Conservation (phyloP, 2,329 filamentous ascomycete species). For the Tolypocladium ophioglossoides region DNA sequence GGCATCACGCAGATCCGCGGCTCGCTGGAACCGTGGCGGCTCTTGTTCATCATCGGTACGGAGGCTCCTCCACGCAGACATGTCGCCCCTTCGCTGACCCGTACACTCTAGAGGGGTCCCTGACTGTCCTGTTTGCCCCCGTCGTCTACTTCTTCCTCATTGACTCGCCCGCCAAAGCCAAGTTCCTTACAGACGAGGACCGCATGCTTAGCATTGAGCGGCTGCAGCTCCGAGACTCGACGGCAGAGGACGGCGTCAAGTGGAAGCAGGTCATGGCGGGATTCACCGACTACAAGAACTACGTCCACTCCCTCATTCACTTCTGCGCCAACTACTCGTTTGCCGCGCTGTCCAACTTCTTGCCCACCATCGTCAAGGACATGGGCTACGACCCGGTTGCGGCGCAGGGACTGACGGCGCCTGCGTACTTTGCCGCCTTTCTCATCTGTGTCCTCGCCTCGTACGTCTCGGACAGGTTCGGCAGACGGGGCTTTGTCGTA, state of each 20-base stretch:
- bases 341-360: slow-evolving; percentile 26
- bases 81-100: not conserved
- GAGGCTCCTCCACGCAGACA: fast-evolving
- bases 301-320: slow-evolving; percentile 23
- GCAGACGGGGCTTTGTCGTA: slow-evolving; percentile 22
- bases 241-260: slow-evolving; percentile 6
- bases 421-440: slow-evolving; percentile 28
- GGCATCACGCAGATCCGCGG: slow-evolving; percentile 18
- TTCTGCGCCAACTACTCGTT: slow-evolving; percentile 28
- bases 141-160: slow-evolving; percentile 20
- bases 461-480: slow-evolving; percentile 22
- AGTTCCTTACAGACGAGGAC: slow-evolving; percentile 18
- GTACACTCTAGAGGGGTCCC: slow-evolving; percentile 10
- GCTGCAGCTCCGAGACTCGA: slow-evolving; percentile 5
- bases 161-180: slow-evolving; percentile 16
- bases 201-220: slow-evolving; percentile 11
- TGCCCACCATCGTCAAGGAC: slow-evolving; percentile 28
- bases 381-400: slow-evolving; percentile 27
- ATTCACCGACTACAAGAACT: slow-evolving; percentile 24
- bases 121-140: slow-evolving; percentile 16
- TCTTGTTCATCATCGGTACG: slow-evolving; percentile 18
- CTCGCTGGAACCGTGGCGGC: slow-evolving; percentile 15
- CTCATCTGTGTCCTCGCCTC: slow-evolving; percentile 19
- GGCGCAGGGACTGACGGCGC: slow-evolving; percentile 29
- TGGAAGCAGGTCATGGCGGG: slow-evolving; percentile 22